Conservation (phyloP, 2,329 filamentous ascomycete species). For the Pyrenochaeta sp. region DNA sequence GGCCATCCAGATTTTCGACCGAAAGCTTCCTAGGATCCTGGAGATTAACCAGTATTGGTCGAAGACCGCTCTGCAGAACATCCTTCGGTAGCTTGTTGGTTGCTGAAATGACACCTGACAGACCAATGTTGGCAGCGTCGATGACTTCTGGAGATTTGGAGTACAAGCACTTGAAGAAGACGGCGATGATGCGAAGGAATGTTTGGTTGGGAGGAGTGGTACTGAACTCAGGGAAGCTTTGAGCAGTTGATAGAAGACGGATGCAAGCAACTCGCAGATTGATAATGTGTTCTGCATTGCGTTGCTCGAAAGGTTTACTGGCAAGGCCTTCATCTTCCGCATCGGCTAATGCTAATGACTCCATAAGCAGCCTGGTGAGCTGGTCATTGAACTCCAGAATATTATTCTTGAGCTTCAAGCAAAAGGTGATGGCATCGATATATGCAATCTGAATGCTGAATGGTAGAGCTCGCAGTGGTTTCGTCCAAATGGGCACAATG, state of each 20-base stretch:
- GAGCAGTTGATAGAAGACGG: constrained; percentile 88
- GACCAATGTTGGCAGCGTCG: constrained; percentile 87
- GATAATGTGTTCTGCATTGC: constrained; percentile 94
- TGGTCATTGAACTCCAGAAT: constrained; percentile 93
- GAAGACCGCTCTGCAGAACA: constrained; percentile 88
- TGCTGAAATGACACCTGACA: constrained; percentile 86
- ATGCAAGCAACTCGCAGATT: constrained; percentile 92
- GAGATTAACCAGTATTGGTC: constrained; percentile 94
- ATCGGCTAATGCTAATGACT: constrained; percentile 92
- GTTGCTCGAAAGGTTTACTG: constrained; percentile 84
- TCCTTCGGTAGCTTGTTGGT: constrained; percentile 95
- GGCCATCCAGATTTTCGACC: constrained; percentile 86
- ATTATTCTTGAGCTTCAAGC: constrained; percentile 85
- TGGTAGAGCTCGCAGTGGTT: constrained; percentile 88
- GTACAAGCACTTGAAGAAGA: constrained; percentile 98
- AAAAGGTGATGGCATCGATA: constrained; percentile 97
- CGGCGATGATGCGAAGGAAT: constrained; percentile 75
- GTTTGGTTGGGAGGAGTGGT: constrained; percentile 73
- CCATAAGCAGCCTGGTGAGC: constrained; percentile 87
- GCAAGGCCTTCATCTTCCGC: constrained; percentile 92
- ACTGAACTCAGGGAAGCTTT: constrained; percentile 90
- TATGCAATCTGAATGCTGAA: constrained; percentile 97
- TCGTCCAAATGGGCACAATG: constrained; percentile 91
- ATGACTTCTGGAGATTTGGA: constrained; percentile 92
- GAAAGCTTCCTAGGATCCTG: constrained; percentile 92